Conservation (phyloP, 805 yeast species). For the Wickerhamiella musiphila region DNA sequence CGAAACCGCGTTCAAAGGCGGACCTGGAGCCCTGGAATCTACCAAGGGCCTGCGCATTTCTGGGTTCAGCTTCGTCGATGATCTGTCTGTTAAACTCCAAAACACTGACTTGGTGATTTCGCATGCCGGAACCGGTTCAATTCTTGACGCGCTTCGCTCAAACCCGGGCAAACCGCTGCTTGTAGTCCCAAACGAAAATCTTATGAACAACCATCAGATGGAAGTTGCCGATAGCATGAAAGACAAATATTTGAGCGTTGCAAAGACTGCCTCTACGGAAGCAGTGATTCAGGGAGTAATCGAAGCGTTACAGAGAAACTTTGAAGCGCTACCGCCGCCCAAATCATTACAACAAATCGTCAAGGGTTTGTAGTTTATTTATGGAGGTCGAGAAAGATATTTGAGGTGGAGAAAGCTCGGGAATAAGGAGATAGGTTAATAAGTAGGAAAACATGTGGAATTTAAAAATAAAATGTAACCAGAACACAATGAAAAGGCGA, state of each 20-base stretch:
- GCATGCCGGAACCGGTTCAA: constrained; percentile 88
- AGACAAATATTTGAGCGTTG: neutral
- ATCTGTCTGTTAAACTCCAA: constrained; percentile 27
- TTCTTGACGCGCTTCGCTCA: constrained; percentile 53
- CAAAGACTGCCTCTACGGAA: no score
- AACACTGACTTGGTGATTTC: constrained; percentile 49
- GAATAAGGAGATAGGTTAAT: neutral
- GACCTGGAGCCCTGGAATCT: constrained; percentile 3
- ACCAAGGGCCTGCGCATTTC: constrained; percentile 16
- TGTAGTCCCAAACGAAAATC: constrained; percentile 47
- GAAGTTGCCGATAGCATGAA: constrained; percentile 51
- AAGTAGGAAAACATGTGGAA: neutral
- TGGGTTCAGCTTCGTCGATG: constrained; percentile 32
- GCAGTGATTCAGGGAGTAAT: no score
- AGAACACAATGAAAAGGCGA: neutral
- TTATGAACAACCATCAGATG: constrained; percentile 79
- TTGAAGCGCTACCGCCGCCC: neutral
- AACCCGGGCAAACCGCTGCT: constrained; percentile 32
- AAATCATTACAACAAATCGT: neutral
- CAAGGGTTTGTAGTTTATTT: neutral
- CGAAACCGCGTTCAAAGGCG: constrained; percentile 15
- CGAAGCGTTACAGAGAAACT: neutral
- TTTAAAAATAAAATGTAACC: no score
- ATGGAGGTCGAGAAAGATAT: neutral
- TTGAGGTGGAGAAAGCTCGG: neutral